Percentiles rank a stretch among this genome's conserved stretches.
Evolutionary conservation across 306 rosid genomes (phyloP).

Genomic region (Citrullus mucosospermus): DNA sequence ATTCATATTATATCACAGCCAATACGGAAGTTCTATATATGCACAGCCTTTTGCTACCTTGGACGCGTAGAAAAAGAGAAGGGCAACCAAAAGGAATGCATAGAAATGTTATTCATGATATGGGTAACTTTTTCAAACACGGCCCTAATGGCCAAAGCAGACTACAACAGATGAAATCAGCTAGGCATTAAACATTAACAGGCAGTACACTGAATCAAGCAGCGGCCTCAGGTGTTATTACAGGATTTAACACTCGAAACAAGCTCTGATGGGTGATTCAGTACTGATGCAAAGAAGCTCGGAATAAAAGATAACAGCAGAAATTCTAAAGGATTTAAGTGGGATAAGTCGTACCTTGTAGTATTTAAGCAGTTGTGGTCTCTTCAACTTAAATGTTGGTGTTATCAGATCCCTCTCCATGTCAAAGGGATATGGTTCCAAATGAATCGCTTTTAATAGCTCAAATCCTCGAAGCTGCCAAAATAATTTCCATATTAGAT

Average conservation of each 20-base stretch:
- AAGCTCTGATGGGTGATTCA: not conserved
- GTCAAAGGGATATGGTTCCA: slow-evolving; percentile 79
- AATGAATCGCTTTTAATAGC: slow-evolving; percentile 61
- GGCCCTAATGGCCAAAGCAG: not conserved
- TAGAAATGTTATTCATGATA: not conserved
- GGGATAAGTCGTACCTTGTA: slow-evolving; percentile 43
- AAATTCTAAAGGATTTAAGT: not conserved
- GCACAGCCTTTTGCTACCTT: not conserved
- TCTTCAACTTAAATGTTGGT: slow-evolving; percentile 86
- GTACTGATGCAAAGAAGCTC: not conserved
- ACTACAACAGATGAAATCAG: not conserved
- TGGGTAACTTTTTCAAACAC: not conserved
- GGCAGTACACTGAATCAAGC: not conserved
- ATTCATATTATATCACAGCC: not conserved
- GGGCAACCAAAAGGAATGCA: not conserved
- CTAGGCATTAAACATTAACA: not conserved
- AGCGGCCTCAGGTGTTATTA: not conserved
- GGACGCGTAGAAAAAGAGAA: not conserved
- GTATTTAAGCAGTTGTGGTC: slow-evolving; percentile 62
- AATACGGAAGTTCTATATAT: not conserved
- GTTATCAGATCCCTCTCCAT: slow-evolving; percentile 82
- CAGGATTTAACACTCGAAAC: not conserved
- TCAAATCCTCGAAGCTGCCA: slow-evolving; percentile 88
- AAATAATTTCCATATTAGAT: slow-evolving; percentile 4
- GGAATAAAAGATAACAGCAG: not conserved